Percentiles rank a stretch among this genome's conserved stretches.
These are phyloP conservation scores for Sporothrix euskadiensis DNA, from an alignment of 2,329 filamentous ascomycete genomes.

Conservation along the genomic window DNA sequence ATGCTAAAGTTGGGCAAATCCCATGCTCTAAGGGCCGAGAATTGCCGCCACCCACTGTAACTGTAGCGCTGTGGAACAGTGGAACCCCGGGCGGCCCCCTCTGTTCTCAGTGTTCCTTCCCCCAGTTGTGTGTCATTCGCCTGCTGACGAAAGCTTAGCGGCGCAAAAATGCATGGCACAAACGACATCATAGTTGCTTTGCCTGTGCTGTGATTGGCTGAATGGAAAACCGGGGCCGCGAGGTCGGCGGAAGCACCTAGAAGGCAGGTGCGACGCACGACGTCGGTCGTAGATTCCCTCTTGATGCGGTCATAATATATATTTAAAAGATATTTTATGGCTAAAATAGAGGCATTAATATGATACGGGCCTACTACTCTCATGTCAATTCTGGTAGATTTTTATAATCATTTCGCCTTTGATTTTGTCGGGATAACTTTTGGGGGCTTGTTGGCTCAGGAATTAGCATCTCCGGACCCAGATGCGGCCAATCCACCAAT, in stretches of 20 bases:
- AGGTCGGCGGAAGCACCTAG: not conserved
- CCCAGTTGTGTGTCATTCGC: constrained; percentile 1
- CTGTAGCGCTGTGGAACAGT: not conserved
- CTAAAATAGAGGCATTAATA: not conserved
- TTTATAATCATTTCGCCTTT: not conserved
- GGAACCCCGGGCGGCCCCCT: constrained; percentile 4
- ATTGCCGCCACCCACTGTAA: constrained; percentile 23
- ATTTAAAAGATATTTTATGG: not conserved
- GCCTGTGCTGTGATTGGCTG: constrained; percentile 26
- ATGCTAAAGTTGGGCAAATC: constrained; percentile 22
- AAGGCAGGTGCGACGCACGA: not conserved
- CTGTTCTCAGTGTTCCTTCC: not conserved
- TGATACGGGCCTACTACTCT: not conserved
- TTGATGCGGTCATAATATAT: not conserved
- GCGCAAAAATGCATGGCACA: not conserved
- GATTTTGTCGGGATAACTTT: not conserved
- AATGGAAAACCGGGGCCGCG: not conserved
- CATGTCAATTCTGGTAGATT: not conserved
- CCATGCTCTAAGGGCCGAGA: constrained; percentile 26
- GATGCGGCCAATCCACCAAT: not conserved
- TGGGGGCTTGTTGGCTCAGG: not conserved
- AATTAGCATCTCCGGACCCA: not conserved
- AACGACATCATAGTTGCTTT: constrained; percentile 26
- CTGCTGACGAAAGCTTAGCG: constrained; percentile 3
- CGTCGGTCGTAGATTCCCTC: not conserved